A percentile compares a stretch with the other conserved stretches of the same genome.
These are phyloP conservation scores for Pholiota molesta DNA, from an alignment of 768 basidiomycete species.

Conservation along the genomic window DNA sequence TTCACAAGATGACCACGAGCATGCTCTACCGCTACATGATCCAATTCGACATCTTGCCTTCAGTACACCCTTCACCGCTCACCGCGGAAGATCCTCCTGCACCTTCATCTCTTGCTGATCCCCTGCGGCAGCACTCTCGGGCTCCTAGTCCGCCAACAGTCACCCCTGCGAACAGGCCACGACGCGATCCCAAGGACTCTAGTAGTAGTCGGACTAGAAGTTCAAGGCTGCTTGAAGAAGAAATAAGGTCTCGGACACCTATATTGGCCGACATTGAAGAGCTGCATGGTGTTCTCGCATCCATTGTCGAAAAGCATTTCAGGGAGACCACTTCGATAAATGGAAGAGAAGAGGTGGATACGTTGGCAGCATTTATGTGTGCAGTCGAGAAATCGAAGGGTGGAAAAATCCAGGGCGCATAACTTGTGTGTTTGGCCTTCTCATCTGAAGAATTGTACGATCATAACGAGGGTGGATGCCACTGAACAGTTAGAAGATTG, in stretches of 20 bases:
- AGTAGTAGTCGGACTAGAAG: conserved; percentile 63
- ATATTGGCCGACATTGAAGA: conserved; percentile 73
- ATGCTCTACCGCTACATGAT: conserved; percentile 73
- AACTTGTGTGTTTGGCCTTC: background rate
- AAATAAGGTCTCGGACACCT: conserved; percentile 53
- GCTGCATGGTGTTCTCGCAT: conserved; percentile 66
- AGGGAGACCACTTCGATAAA: conserved; percentile 52
- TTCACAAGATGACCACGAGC: conserved; percentile 65
- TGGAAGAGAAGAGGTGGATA: conserved; percentile 75
- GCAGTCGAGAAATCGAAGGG: conserved; percentile 65
- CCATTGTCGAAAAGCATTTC: conserved; percentile 76
- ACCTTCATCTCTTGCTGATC: conserved; percentile 60
- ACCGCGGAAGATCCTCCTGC: conserved; percentile 70
- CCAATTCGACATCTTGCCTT: conserved; percentile 73
- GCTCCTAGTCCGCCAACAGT: conserved; percentile 53
- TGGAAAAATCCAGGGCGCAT: conserved; percentile 15
- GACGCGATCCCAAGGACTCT: conserved; percentile 64
- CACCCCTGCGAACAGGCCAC: conserved; percentile 73
- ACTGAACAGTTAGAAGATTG: background rate
- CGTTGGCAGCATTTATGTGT: conserved; percentile 81
- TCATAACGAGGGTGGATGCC: background rate
- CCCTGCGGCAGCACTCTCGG: conserved; percentile 45
- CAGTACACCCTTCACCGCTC: conserved; percentile 71
- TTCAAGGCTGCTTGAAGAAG: conserved; percentile 74
- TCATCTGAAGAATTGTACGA: background rate